Conservation (phyloP, 1,139 yeast genomes). For the Geotrichum phurueaensis region DNA sequence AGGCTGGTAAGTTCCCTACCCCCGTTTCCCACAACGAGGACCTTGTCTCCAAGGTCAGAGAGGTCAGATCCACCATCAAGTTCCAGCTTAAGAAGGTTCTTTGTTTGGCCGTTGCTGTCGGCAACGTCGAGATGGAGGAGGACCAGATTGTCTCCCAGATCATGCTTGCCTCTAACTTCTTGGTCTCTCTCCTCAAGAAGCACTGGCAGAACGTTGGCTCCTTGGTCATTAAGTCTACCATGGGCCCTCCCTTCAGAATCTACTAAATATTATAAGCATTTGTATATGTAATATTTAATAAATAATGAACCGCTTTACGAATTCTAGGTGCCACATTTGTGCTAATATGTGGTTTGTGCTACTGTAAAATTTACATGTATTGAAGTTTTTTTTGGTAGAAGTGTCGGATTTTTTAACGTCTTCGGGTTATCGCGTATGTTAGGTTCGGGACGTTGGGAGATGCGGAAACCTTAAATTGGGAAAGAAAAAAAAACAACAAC, state of each 20-base stretch:
- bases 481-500: background rate
- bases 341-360: background rate
- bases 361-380: background rate
- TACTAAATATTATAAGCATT: slow-evolving; percentile 54
- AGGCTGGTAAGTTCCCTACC: slow-evolving; percentile 99
- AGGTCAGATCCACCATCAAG: slow-evolving; percentile 99
- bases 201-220: slow-evolving; percentile 99
- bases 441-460: background rate
- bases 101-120: slow-evolving; percentile 93
- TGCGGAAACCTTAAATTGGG: background rate
- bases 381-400: background rate
- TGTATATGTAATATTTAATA: background rate
- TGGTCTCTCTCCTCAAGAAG: slow-evolving; percentile 98
- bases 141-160: slow-evolving; percentile 95
- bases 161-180: slow-evolving; percentile 98
- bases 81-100: slow-evolving; percentile 95
- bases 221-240: slow-evolving; percentile 96
- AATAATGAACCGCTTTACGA: background rate
- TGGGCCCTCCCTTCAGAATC: slow-evolving; percentile 99
- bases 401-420: too few relatives aligned
- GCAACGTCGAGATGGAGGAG: slow-evolving; percentile 99
- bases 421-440: background rate
- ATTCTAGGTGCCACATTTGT: background rate
- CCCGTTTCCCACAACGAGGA: slow-evolving; percentile 99
- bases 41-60: slow-evolving; percentile 90